Base-by-base conservation (phyloP, 1,284 basidiomycete genomes). In the Lentinus polychrous region DNA sequence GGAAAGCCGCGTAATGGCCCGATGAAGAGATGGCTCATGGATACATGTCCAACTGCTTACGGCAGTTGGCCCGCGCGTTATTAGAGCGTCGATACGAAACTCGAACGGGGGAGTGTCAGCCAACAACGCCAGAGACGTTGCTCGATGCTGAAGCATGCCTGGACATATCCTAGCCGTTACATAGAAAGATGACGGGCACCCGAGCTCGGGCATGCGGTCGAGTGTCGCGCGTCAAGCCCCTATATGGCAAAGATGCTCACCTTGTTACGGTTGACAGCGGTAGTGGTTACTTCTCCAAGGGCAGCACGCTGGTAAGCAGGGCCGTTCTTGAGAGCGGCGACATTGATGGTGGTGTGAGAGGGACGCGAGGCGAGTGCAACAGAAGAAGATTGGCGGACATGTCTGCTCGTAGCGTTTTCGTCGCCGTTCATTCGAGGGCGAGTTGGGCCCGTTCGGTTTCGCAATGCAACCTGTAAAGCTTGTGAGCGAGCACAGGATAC, bases 391-490 rank as follows among this genome's bases (percentile, higher is more conserved):
- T 84, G 80, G 51, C 83, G 80, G 41, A 72, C 57, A 58, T 86
- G 79, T 66, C 71, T 78, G 59, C 73, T 78, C 57, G 73, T 74
- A 42, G 85, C 81, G 59, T 89, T 89, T 70, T 89, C 86, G 60
- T 89, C 86, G 50, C 65, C 66, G 52, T 72, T 71, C 45, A 66
- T 75, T 67, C 83, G 86, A 60, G 70, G 65, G 60, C 86, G 83
- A 63, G 66, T 64, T 18, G 66, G 61, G 36, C 69, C 69, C 49
- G 63, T 60, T 52, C 69, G 66, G 60, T 66, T 66, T 60, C 69
- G 68, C 62, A 69, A 55, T 46, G 66, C 60, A 57, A 69, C 56
- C 68, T 71, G 48, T 10, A 15, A 48, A 49, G 5, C 34, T 23
- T n/a, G 31, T 33, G 11, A 17, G 22, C 14, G 32, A 42, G 15